Evolutionary conservation across 148 eudicot species (phyloP).

Genomic region (Fagopyrum tataricum): DNA sequence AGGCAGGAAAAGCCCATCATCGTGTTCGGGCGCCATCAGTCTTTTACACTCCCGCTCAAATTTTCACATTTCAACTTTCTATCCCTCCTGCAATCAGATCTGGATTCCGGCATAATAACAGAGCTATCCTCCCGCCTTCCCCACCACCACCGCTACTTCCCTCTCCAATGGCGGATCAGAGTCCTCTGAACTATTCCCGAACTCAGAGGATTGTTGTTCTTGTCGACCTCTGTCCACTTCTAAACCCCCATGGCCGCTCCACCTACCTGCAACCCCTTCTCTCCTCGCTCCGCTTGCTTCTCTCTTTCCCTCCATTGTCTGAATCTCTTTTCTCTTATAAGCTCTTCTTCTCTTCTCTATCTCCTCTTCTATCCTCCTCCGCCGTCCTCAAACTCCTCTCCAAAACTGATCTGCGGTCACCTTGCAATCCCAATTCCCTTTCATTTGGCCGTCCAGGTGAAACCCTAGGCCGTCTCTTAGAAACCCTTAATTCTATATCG

Average conservation of each 20-base stretch:
- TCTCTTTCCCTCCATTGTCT: constrained; percentile 42
- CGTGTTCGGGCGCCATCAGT: not conserved
- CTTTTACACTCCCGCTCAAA: not conserved
- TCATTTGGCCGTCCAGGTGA: constrained; percentile 36
- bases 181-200: constrained; percentile 27
- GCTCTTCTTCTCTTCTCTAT: constrained; percentile 71
- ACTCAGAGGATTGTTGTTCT: constrained; percentile 61
- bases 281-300: constrained; percentile 28
- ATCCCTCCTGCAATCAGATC: not conserved
- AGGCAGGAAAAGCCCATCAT: not conserved
- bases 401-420: not conserved
- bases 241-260: constrained; percentile 30
- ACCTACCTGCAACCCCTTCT: constrained; percentile 38
- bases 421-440: constrained; percentile 25
- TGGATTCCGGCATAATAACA: not conserved
- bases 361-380: constrained; percentile 60
- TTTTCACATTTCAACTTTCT: constrained; percentile 3
- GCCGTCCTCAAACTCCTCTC: constrained; percentile 29
- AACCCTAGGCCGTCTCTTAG: constrained; percentile 35
- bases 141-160: not conserved
- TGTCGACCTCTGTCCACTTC: constrained; percentile 57
- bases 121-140: not conserved
- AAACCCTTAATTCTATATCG: constrained; percentile 30
- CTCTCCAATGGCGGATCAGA: constrained; percentile 17
- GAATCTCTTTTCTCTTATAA: constrained; percentile 61